A percentile compares a stretch with the other conserved stretches of the same genome.
These are phyloP conservation scores for Tranzscheliella williamsii DNA, from an alignment of 1,284 basidiomycete species.

Conservation along the genomic window DNA sequence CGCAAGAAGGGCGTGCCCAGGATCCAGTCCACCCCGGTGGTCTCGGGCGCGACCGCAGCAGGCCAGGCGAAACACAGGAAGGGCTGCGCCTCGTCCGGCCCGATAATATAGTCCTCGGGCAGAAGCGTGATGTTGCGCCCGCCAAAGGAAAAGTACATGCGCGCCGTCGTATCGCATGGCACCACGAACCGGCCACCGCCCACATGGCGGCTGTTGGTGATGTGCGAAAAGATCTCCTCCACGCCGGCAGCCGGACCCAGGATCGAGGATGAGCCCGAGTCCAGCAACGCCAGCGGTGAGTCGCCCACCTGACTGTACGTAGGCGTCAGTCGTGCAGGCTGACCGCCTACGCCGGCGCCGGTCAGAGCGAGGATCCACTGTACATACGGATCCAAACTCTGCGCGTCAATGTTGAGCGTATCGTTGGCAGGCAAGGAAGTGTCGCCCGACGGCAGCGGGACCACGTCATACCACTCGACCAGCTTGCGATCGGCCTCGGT, in stretches of 20 bases:
- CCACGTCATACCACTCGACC: slow-evolving; percentile 41
- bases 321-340: slow-evolving; percentile 67
- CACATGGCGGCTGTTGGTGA: slow-evolving; percentile 74
- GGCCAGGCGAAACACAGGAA: slow-evolving; percentile 82
- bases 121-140: slow-evolving; percentile 70
- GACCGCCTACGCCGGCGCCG: slow-evolving; percentile 70
- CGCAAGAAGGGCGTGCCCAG: slow-evolving; percentile 79
- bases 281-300: slow-evolving; percentile 73
- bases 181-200: slow-evolving; percentile 75
- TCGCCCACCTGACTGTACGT: slow-evolving; percentile 70
- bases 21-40: slow-evolving; percentile 85
- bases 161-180: slow-evolving; percentile 73
- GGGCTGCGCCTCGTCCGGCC: slow-evolving; percentile 70
- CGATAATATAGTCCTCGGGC: slow-evolving; percentile 81
- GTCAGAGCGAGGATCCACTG: slow-evolving; percentile 76
- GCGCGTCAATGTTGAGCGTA: slow-evolving; percentile 21
- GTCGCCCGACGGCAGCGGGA: slow-evolving; percentile 36
- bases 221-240: slow-evolving; percentile 68
- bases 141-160: slow-evolving; percentile 68
- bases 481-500: slow-evolving; percentile 1
- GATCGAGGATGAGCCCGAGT: slow-evolving; percentile 77
- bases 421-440: slow-evolving; percentile 10
- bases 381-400: slow-evolving; percentile 65
- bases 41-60: slow-evolving; percentile 68
- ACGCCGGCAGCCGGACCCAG: slow-evolving; percentile 82